These are phyloP conservation scores for Phytophthora capsici DNA, from an alignment of 352 stramenopile species.

Conservation along the genomic window DNA sequence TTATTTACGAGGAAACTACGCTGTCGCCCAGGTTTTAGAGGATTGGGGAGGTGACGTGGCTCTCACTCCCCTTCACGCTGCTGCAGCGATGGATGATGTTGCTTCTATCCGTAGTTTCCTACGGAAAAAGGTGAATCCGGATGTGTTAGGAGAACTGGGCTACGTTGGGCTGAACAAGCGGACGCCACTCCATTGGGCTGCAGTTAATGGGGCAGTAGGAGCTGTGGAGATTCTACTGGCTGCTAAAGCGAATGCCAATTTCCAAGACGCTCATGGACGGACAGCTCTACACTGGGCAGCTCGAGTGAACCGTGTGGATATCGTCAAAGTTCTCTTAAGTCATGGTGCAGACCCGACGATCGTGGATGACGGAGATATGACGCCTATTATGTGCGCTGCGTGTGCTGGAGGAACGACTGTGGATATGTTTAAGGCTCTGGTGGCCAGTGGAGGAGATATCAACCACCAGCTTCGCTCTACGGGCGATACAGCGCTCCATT, in stretches of 20 bases:
- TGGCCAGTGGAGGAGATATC: slow-evolving; percentile 67
- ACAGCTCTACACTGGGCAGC: slow-evolving; percentile 82
- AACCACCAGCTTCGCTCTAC: slow-evolving; percentile 73
- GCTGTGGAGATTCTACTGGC: slow-evolving; percentile 67
- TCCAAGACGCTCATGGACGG: slow-evolving; percentile 68
- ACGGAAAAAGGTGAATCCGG: slow-evolving; percentile 74
- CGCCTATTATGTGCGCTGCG: slow-evolving; percentile 73
- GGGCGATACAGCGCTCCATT: slow-evolving; percentile 77
- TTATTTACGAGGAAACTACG: slow-evolving; percentile 84
- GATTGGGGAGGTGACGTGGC: slow-evolving; percentile 85
- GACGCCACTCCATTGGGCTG: slow-evolving; percentile 81
- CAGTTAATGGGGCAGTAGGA: slow-evolving; percentile 67
- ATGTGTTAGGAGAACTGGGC: slow-evolving; percentile 79
- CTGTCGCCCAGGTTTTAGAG: slow-evolving; percentile 78
- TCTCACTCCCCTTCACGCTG: slow-evolving; percentile 78
- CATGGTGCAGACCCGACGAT: slow-evolving; percentile 72
- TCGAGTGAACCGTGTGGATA: slow-evolving; percentile 73
- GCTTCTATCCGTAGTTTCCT: slow-evolving; percentile 62
- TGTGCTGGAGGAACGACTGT: slow-evolving; percentile 68
- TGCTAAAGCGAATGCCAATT: slow-evolving; percentile 68
- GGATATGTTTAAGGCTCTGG: slow-evolving; percentile 81
- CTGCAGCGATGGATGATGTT: slow-evolving; percentile 76
- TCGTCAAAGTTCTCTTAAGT: slow-evolving; percentile 60
- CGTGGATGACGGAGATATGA: slow-evolving; percentile 80
- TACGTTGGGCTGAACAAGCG: slow-evolving; percentile 86